Percentiles rank a stretch among this genome's conserved stretches.
Conservation (phyloP, 176 grass and related monocot species). For the Metroxylon sagu region DNA sequence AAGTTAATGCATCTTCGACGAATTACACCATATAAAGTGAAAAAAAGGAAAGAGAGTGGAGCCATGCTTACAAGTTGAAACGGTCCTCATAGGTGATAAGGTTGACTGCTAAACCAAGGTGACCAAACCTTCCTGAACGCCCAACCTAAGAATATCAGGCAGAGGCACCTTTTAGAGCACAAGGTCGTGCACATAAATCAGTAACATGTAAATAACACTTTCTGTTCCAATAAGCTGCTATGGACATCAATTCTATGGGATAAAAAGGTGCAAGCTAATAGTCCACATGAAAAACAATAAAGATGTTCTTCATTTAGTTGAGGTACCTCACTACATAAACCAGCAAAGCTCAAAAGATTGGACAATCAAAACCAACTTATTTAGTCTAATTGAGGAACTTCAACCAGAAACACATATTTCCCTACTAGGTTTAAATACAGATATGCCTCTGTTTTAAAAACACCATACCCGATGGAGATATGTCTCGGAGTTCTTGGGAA, state of each 20-base stretch:
- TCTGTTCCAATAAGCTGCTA: no score
- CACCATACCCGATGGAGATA: conserved; percentile 16
- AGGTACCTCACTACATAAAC: no score
- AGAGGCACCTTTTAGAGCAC: no score
- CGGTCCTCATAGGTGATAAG: conserved; percentile 17
- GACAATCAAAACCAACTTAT: no score
- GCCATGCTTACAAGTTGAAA: conserved; percentile 8
- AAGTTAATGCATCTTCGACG: neutral
- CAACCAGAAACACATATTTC: no score
- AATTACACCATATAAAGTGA: neutral
- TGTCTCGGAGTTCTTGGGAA: conserved; percentile 18
- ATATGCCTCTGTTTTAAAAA: neutral
- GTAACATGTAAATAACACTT: no score
- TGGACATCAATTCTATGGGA: no score
- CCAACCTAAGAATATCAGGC: conserved; percentile 5
- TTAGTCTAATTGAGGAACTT: no score
- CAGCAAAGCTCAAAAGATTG: no score
- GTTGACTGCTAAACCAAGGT: conserved; percentile 19
- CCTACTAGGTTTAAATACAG: no score
- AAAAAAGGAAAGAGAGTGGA: neutral
- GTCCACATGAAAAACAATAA: neutral
- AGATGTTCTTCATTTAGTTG: neutral
- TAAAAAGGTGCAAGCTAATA: neutral
- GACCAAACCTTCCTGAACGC: conserved; percentile 20
- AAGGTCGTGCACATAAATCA: no score